A percentile compares a stretch with the other conserved stretches of the same genome.
Evolutionary conservation across 768 basidiomycete genomes (phyloP).

Genomic region (Lactarius trivialis): DNA sequence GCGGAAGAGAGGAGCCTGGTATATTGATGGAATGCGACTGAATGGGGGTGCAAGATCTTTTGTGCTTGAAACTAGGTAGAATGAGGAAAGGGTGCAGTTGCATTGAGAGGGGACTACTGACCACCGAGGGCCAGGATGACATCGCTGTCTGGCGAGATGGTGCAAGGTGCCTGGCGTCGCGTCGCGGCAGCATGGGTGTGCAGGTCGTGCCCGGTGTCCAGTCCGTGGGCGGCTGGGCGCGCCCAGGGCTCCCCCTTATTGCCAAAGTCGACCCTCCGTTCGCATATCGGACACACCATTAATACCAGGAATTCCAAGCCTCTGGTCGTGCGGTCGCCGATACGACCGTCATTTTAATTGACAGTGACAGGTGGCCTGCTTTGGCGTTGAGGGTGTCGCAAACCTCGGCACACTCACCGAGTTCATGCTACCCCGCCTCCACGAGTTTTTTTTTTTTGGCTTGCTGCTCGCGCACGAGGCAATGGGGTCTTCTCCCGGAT

Average conservation of each 20-base stretch:
- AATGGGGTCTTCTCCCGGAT: slow-evolving; percentile 90
- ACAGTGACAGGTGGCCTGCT: too few species aligned
- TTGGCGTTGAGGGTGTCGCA: slow-evolving; percentile 91
- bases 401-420: slow-evolving; percentile 84
- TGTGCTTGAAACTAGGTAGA: slow-evolving; percentile 9
- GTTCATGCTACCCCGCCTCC: slow-evolving; percentile 89
- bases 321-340: too few species aligned
- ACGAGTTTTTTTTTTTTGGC: slow-evolving; percentile 89
- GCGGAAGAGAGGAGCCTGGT: too few species aligned
- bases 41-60: slow-evolving; percentile 32
- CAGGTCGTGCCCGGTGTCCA: slow-evolving; percentile 66
- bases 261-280: slow-evolving; percentile 88
- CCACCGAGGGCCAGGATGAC: slow-evolving; percentile 36
- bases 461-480: slow-evolving; percentile 75
- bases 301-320: too few species aligned
- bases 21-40: too few species aligned
- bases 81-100: background rate
- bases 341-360: too few species aligned
- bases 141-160: slow-evolving; percentile 72
- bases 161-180: slow-evolving; percentile 66
- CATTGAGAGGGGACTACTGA: slow-evolving; percentile 21
- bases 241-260: slow-evolving; percentile 75
- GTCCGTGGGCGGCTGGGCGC: slow-evolving; percentile 74
- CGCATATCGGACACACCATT: too few species aligned
- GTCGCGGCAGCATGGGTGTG: slow-evolving; percentile 65